Evolutionary conservation across 148 eudicot species (phyloP), one percentile per base, ranked within the genome.

Genomic region (Chenopodium album): DNA sequence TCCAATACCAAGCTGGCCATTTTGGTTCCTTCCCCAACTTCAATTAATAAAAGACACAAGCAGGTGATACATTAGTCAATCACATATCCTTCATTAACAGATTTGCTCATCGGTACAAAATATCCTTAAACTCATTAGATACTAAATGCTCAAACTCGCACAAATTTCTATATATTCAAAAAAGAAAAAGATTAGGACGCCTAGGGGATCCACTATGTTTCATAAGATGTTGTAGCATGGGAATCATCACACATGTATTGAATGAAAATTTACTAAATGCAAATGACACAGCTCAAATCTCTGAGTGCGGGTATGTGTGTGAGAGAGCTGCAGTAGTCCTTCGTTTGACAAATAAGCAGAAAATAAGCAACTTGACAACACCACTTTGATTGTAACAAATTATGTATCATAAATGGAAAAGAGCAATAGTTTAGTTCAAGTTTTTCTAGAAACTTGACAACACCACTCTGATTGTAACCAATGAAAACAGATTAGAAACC

Each of bases 21-120:
- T 96, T 87, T 96, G 99, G 89, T 96, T 96, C 67, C 99, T 88
- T 52, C 99, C 99, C 99, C 99, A 96, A 88, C 99, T 96, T 87
- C 89, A 88, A 50, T 31, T 13, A 73, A 77, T 77, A 2, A 76
- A 76, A 69, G 81, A 56, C 76, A 86, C 60, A 70, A 73, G 68
- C 1, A 65, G 8, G 48, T 29, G 31, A 69, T 20, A 73, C 17
- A 63, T 76, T 20, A 84, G 81, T 28, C 2, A 0, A 78, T 22
- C 62, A 44, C 47, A 71, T n/a, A 23, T 60, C 73, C 65, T 17
- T 59, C 46, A 66, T 56, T 28, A 68, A 74, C 60, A 56, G 26
- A 74, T 34, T 79, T 28, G 3, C 62, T 13, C 5, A 17, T 56
- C 62, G 17, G 62, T 14, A 56, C 22, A 17, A 13, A 3, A 13